Conservation (phyloP, 2,329 filamentous ascomycete genomes). For the Trichoderma lentiforme region DNA sequence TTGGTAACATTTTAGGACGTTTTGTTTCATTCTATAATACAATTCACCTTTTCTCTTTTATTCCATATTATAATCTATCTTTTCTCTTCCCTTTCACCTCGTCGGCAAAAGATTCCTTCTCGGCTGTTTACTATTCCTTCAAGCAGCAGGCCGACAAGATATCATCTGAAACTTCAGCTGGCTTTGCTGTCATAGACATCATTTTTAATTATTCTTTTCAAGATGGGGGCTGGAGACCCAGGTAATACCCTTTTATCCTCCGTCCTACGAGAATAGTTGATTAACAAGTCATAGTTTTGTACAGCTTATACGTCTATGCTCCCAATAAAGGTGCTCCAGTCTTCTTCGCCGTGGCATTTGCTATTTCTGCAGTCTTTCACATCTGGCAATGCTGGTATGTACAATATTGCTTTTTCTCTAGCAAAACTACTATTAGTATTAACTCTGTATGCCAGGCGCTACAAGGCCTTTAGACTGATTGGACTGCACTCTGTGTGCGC, state of each 20-base stretch:
- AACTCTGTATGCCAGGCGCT: neutral
- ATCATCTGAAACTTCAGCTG: neutral
- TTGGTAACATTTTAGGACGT: neutral
- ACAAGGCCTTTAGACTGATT: neutral
- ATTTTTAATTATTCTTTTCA: neutral
- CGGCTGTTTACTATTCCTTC: neutral
- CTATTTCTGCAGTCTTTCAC: neutral
- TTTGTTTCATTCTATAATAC: neutral
- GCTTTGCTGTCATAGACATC: neutral
- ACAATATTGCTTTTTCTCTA: no score
- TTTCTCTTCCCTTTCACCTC: neutral
- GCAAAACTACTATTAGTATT: no score
- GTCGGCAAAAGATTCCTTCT: neutral
- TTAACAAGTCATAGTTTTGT: neutral
- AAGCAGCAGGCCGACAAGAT: neutral
- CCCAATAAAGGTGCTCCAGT: neutral
- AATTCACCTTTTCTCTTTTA: neutral
- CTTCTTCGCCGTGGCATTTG: neutral
- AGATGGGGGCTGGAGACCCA: neutral
- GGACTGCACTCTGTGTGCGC: neutral
- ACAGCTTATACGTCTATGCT: neutral
- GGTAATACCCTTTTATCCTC: neutral
- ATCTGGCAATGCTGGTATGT: slow-evolving; percentile 1
- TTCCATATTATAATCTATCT: no score
- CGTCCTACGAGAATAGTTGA: rapidly evolving